Evolutionary conservation across 1,284 basidiomycete genomes (phyloP), one percentile per base, ranked within the genome.

Genomic region (Cryptococcus sp.): DNA sequence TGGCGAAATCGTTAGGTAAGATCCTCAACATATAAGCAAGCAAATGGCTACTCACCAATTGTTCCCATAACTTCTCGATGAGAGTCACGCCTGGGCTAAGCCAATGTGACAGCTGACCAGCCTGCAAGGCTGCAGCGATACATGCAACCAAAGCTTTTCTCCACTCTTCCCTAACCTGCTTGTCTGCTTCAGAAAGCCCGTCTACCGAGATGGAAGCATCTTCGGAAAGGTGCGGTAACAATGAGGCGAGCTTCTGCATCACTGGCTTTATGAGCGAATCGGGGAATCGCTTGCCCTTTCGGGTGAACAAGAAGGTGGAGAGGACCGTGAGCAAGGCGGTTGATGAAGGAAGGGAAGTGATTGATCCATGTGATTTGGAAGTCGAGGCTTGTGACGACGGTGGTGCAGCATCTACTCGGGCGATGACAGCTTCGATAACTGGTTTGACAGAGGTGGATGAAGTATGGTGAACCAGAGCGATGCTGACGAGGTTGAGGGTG

Each of bases 401-500:
- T 10, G 29, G 5, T 8, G 41, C 13, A 5, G 44, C n/a, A 19
- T 65, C 62, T 38, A 73, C 20, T 3, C 64, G 65, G 16, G 51
- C 51, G 11, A 79, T 48, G 11, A 79, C 58, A 4, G 66, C 66
- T 25, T 91, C 86, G 1, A 84, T 81, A 3, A 91, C 65, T 0
- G 83, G 74, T 7, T 81, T 73, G 66, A 89, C 89, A 53, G 86
- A 83, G 20, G 87, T 81, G 58, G 87, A 86, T 65, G 70, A 63
- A 45, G 87, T 87, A 70, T 93, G 89, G 72, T 93, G 91, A 5
- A 89, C 84, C 17, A 91, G 77, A 0, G 91, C 87, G 0, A 89
- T 93, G 5, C 90, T 75, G 2, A 87, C 80, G 20, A 67, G 62
- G 29, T 59, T 60, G 22, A 75, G 55, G 0, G 84, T 82, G 8